Evolutionary conservation across 2,329 filamentous ascomycete genomes (phyloP).

Genomic region (Aulographum hederae): DNA sequence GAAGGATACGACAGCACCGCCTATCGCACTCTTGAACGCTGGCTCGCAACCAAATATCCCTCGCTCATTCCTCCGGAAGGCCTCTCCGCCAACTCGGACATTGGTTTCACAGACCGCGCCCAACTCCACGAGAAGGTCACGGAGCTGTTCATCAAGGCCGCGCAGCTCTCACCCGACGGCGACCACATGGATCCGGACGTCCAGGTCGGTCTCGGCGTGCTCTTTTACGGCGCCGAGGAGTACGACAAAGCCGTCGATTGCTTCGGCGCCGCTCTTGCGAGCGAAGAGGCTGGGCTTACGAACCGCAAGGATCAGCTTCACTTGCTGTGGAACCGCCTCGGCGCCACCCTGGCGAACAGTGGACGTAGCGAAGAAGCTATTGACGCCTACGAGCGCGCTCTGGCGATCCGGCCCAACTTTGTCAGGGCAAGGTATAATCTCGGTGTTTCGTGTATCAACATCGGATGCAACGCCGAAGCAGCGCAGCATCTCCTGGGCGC

Average conservation of each 20-base stretch:
- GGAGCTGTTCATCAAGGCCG: constrained; percentile 76
- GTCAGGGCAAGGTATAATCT: constrained; percentile 94
- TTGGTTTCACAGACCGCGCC: constrained; percentile 88
- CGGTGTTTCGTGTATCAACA: constrained; percentile 92
- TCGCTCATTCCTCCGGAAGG: constrained; percentile 56
- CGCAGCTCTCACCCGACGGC: constrained; percentile 77
- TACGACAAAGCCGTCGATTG: constrained; percentile 98
- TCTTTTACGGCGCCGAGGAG: constrained; percentile 95
- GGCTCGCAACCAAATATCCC: constrained; percentile 92
- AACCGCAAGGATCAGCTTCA: constrained; percentile 80
- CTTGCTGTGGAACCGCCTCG: constrained; percentile 91
- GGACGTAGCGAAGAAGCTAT: constrained; percentile 92
- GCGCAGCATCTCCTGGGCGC: constrained; percentile 85
- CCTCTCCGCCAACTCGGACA: constrained; percentile 57
- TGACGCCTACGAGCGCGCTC: constrained; percentile 82
- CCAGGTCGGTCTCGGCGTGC: constrained; percentile 86
- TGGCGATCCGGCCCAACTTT: constrained; percentile 84
- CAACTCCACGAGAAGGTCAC: constrained; percentile 81
- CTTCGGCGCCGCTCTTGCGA: constrained; percentile 80
- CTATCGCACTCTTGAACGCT: constrained; percentile 88
- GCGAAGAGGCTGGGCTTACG: constrained; percentile 62
- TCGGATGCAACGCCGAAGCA: constrained; percentile 84
- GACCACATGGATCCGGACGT: constrained; percentile 97
- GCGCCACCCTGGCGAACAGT: constrained; percentile 87
- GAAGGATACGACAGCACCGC: constrained; percentile 96